Conservation (phyloP, 495 filamentous ascomycete genomes). For the Echria macrotheca region DNA sequence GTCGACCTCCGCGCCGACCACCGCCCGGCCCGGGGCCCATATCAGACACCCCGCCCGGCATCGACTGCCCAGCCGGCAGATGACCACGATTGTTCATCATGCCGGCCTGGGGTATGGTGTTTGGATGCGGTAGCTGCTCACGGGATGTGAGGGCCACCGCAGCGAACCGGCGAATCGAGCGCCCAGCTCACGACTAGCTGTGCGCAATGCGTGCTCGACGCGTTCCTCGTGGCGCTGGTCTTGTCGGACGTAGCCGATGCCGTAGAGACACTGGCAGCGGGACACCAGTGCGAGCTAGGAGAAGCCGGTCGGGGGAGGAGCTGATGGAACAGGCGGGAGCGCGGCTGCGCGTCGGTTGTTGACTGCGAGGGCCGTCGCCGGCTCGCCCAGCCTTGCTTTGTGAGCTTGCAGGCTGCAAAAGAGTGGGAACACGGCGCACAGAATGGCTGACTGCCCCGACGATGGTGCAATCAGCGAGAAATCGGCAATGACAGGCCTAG, state of each 20-base stretch:
- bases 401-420: too few species aligned
- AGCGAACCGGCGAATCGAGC: conserved; percentile 14
- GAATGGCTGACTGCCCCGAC: too few species aligned
- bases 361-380: too few species aligned
- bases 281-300: too few species aligned
- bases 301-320: too few species aligned
- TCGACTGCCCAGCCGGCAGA: conserved; percentile 59
- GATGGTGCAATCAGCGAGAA: conserved; percentile 14
- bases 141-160: conserved; percentile 37
- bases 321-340: too few species aligned
- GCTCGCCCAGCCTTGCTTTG: too few species aligned
- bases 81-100: conserved; percentile 55
- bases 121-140: conserved; percentile 44
- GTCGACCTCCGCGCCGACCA: conserved; percentile 29
- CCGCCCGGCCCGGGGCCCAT: conserved; percentile 34
- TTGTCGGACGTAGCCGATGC: background rate
- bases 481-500: conserved; percentile 12
- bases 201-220: too few species aligned
- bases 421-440: too few species aligned
- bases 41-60: conserved; percentile 39
- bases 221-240: too few species aligned
- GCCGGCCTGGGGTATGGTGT: conserved; percentile 50
- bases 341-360: too few species aligned
- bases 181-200: conserved; percentile 10
- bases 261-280: too few species aligned